These are phyloP conservation scores for Blastocystis sp. DNA, from an alignment of 352 stramenopile genomes.

Conservation along the genomic window DNA sequence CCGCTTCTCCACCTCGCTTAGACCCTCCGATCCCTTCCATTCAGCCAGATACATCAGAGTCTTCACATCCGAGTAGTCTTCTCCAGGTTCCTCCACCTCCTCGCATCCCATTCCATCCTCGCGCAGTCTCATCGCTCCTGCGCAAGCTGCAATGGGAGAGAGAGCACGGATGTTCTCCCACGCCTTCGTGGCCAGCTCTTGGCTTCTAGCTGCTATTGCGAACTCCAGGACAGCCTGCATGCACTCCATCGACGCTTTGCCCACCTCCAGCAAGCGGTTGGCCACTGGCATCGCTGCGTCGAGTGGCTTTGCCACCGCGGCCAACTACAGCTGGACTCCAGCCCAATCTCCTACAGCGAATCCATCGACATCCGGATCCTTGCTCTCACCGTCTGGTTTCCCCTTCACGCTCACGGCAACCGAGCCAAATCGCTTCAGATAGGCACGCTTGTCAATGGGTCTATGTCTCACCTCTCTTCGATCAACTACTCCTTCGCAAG, in stretches of 20 bases:
- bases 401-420: background rate
- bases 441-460: background rate
- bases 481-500: background rate
- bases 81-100: background rate
- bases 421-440: background rate
- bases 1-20: background rate
- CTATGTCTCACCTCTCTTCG: background rate
- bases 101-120: background rate
- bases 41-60: background rate
- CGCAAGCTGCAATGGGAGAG: background rate
- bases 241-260: background rate
- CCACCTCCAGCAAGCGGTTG: background rate
- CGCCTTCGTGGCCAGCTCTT: background rate
- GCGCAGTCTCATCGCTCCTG: background rate
- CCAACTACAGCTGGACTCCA: background rate
- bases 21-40: background rate
- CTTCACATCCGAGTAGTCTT: background rate
- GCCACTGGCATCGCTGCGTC: background rate
- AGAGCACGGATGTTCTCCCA: background rate
- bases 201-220: background rate
- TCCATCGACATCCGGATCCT: conserved; percentile 38
- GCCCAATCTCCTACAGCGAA: background rate
- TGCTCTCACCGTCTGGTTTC: background rate
- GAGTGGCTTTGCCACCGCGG: background rate
- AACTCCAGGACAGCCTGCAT: background rate